A percentile compares a stretch with the other conserved stretches of the same genome.
These are phyloP conservation scores for Rhizopus sp. DNA, from an alignment of 371 early-diverging fungal species.

Conservation along the genomic window DNA sequence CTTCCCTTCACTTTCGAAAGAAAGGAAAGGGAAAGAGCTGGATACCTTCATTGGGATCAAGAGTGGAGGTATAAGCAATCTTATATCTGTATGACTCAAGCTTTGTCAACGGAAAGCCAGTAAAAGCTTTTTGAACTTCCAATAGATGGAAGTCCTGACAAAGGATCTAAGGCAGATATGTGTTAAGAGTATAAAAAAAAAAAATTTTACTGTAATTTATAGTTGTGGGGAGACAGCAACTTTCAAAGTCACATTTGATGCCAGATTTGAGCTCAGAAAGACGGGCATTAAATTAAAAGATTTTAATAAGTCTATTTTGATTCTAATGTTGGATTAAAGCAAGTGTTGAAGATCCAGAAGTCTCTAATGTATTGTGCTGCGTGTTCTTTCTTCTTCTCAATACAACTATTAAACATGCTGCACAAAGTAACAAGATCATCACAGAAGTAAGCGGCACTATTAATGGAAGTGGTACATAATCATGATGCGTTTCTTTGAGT, in stretches of 20 bases:
- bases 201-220: not conserved
- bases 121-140: conserved; percentile 26
- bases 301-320: no score
- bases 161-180: conserved; percentile 54
- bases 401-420: no score
- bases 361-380: no score
- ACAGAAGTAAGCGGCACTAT: no score
- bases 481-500: no score
- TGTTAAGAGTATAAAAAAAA: conserved; percentile 10
- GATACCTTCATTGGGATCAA: conserved; percentile 27
- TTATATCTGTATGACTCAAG: conserved; percentile 53
- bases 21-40: conserved; percentile 7
- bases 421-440: no score
- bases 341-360: no score
- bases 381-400: no score
- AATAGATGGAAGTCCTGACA: conserved; percentile 29
- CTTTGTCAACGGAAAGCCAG: conserved; percentile 45
- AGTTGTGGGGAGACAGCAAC: not conserved
- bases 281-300: no score
- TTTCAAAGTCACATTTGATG: not conserved
- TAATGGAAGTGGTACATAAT: no score
- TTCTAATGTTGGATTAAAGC: no score
- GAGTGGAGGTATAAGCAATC: conserved; percentile 45
- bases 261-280: conserved; percentile 29
- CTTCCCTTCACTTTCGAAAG: not conserved